Evolutionary conservation across 2,329 filamentous ascomycete genomes (phyloP).

Genomic region (Talaromyces islandicus): DNA sequence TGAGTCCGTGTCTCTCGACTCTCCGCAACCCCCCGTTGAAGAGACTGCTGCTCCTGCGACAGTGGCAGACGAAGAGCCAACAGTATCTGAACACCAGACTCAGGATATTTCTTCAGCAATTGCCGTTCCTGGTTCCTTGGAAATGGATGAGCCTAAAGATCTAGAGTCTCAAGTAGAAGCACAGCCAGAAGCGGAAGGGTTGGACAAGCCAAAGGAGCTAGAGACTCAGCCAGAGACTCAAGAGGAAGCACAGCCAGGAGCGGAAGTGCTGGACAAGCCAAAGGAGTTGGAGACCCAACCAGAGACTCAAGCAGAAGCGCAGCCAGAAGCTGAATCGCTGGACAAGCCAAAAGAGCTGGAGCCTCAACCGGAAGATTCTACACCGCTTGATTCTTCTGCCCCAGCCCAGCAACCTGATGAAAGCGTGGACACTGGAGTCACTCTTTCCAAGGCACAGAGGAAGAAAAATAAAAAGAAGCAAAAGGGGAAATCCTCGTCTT

Average conservation of each 20-base stretch:
- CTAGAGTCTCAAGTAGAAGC: background rate
- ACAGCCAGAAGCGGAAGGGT: background rate
- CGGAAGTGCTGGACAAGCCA: no score
- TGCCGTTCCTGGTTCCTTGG: background rate
- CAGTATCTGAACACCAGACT: background rate
- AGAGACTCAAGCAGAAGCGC: background rate
- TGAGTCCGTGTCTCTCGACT: background rate
- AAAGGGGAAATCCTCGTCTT: slow-evolving; percentile 14
- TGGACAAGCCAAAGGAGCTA: no score
- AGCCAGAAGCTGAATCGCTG: background rate
- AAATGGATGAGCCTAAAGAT: background rate
- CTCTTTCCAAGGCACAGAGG: slow-evolving; percentile 10
- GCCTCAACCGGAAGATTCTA: background rate
- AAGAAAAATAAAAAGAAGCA: slow-evolving; percentile 27
- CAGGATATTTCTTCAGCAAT: background rate
- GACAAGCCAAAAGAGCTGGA: background rate
- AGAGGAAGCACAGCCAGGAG: background rate
- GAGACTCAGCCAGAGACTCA: background rate
- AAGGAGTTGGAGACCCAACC: no score
- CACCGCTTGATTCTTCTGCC: background rate
- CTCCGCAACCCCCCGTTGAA: background rate
- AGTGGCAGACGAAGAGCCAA: background rate
- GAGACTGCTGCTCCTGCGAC: background rate
- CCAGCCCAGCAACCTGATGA: background rate
- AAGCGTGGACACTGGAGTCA: background rate